Base-by-base conservation (phyloP, 768 basidiomycete species). In the Lenzites betulinus region DNA sequence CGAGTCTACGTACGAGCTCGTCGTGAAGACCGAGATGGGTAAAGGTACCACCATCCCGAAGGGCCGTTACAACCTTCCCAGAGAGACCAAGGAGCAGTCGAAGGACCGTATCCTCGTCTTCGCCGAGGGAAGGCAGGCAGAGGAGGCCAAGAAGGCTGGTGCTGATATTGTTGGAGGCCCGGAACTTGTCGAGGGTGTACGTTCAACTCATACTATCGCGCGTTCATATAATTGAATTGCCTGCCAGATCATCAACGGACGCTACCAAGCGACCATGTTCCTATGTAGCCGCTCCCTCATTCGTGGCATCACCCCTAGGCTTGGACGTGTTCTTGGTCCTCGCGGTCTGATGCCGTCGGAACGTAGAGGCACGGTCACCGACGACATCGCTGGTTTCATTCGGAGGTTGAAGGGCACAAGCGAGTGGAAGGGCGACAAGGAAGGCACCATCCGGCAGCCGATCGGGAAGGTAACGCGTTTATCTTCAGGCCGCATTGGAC, bases 261-360 rank as follows among this genome's bases (percentile, higher is more conserved):
- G 87, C 56, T 81, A 93, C 64, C 80, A 83, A 62, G 94, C 90
- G 6, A 93, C 92, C 15, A 88, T 91, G 46, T 89, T 95, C 66
- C 81, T 98, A 26, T 91, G 89, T 54, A 92, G 92, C 0, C 86
- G 92, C 3, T 81, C 84, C 15, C 85, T 96, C 68, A 84, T 94
- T 54, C 83, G 85, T 46, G 75, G 86, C 33, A 92, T 98, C 62
- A 88, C 89, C 13, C 86, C 90, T 5, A 87, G 83, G 68, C 81
- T 98, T 2, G 95, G 86, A 73, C 76, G 92, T 76, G 76, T 89
- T 74, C 78, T 91, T 75, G 75, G 96, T 67, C 95, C 94, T 42
- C 85, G 92, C 53, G 96, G 96, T 57, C 77, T 98, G 46, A 97
- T 99, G 95, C 97, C 97, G 12, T 90, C 92, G 7, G 92, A 90